phyloP scores from a whole-genome alignment of 257 asterid species.

The Rubia yunnanensis region DNA sequence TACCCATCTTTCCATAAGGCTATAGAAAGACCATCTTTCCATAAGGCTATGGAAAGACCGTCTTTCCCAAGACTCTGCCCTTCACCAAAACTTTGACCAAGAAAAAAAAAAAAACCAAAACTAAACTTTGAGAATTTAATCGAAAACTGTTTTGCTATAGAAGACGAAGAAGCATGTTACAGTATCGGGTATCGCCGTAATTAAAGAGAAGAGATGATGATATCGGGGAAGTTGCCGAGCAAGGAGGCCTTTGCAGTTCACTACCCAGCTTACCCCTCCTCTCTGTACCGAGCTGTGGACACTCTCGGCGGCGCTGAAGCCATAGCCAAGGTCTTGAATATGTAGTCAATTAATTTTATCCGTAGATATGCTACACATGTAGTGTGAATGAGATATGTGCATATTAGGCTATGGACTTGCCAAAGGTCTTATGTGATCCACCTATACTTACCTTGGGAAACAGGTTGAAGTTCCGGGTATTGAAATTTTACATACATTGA shows the following conservation, averaged over 20 bases:
- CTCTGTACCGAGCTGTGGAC: constrained; percentile 67
- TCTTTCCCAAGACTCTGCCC: too few relatives aligned
- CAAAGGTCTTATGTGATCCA: not conserved
- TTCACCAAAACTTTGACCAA: too few relatives aligned
- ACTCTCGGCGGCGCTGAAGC: constrained; percentile 71
- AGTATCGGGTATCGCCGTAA: not conserved
- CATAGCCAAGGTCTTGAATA: constrained; percentile 50
- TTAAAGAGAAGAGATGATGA: constrained; percentile 11
- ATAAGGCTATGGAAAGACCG: too few relatives aligned
- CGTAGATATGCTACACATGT: not conserved
- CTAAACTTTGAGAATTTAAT: too few relatives aligned
- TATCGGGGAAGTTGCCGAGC: constrained; percentile 58
- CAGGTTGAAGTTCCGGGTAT: not conserved
- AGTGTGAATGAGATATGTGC: not conserved
- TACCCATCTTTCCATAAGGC: too few relatives aligned
- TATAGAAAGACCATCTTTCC: too few relatives aligned
- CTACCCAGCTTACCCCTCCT: constrained; percentile 93
- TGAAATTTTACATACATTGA: too few relatives aligned
- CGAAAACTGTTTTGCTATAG: too few relatives aligned
- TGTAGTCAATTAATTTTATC: not conserved
- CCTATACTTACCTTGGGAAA: not conserved
- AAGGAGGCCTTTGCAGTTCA: constrained; percentile 50
- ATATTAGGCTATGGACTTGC: not conserved
- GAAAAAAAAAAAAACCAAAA: too few relatives aligned
- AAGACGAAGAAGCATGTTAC: too few relatives aligned